Conservation (phyloP, 129 eudicot species). For the Kitagawia praeruptora region DNA sequence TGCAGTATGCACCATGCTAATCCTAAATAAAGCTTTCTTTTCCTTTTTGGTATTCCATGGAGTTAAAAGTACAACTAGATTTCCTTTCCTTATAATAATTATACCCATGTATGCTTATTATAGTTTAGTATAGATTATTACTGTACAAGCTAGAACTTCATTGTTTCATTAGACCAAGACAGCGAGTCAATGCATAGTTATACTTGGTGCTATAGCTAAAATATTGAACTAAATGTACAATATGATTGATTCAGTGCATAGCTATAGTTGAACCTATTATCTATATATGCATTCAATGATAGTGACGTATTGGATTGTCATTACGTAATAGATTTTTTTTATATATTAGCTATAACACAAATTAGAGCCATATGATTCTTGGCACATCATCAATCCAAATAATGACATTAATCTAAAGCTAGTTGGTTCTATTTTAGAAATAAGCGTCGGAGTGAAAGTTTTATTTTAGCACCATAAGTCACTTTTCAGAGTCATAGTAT, state of each 20-base stretch:
- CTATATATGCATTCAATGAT: background rate
- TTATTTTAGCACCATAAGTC: background rate
- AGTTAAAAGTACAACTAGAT: background rate
- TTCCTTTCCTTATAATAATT: background rate
- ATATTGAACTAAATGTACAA: background rate
- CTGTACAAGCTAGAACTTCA: background rate
- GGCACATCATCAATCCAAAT: background rate
- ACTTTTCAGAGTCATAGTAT: background rate
- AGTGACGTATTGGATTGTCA: background rate
- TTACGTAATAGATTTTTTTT: background rate
- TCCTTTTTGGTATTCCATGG: background rate
- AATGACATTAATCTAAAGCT: background rate
- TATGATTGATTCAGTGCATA: background rate
- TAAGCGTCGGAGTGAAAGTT: background rate
- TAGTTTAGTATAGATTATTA: too few relatives aligned
- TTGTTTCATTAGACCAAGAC: background rate
- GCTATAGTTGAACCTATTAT: background rate
- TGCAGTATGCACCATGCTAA: background rate
- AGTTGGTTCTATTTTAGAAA: background rate
- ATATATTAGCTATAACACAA: background rate
- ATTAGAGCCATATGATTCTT: background rate
- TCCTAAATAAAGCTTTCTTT: background rate
- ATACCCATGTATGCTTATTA: too few relatives aligned
- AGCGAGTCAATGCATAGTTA: background rate
- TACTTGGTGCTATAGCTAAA: background rate